Base-by-base conservation (phyloP, 1,284 basidiomycete species). In the Malassezia psittaci region DNA sequence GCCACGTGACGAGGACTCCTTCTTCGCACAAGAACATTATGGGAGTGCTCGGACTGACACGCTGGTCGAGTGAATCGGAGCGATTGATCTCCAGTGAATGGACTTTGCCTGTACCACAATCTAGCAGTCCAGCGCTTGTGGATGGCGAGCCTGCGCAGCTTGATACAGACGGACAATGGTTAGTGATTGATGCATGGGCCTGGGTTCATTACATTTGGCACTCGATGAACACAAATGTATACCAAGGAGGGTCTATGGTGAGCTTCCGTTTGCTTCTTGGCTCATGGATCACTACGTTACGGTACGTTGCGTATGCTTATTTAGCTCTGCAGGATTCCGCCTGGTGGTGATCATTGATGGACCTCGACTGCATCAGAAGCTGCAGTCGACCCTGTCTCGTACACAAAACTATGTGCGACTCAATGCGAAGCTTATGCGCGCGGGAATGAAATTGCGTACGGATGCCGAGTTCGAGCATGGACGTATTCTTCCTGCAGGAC, bases 161-260 rank as follows among this genome's bases (percentile, higher is more conserved):
- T 15, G 43, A 49, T 19, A 34, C 50, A 12, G 45, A 57, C 15
- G 55, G 55, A 19, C 46, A 52, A 29, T 57, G 55, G 55, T 51
- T 57, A 13, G 51, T 57, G 11, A 57, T 57, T 12, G 55, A 57
- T 19, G 55, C 55, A 3, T 57, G 55, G 55, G 55, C 55, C 4
- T 57, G 55, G 55, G 51, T 57, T 33, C 55, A 57, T 46, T 52
- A 57, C 36, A 39, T 52, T 16, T 57, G 55, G 55, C 51, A 57
- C 46, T 57, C 55, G 16, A 57, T 57, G 55, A 57, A 57, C 55
- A 49, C 50, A 8, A 57, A 57, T 36, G 55, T 57, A 45, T 57
- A 57, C 46, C 55, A 57, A 43, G 55, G 55, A 5, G 55, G 55
- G 6, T 57, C 55, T 35, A 29, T 52, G 13, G 19, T 57, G 24